Base-by-base conservation (phyloP, 257 asterid genomes). In the Primulina tabacum region DNA sequence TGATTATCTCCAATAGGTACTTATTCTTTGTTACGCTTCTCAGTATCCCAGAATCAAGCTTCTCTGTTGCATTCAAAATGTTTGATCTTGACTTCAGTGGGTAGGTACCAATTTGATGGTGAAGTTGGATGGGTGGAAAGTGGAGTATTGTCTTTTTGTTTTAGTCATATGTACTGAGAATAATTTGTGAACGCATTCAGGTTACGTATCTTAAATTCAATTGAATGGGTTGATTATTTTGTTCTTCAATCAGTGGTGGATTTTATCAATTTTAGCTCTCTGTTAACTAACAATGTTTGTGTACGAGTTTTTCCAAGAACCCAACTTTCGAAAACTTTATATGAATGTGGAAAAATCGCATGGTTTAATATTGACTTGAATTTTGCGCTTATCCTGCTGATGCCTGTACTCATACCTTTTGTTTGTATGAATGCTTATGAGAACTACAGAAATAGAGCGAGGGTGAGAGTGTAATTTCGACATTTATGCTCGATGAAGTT, bases 31-130 rank as follows among this genome's bases (percentile, higher is more conserved):
- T 92, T 43, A 89, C 96, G 30, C 83, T 92, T 72, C 95, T 92
- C 74, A 82, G 98, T 73, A 86, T 92, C 77, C 98, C 98, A 6
- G 98, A 89, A 80, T 83, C 95, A 72, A 88, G 96, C 82, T 92
- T 86, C 76, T 92, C 95, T 2, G 94, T 89, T 84, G 88, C 95
- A 69, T 92, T 92, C 87, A 89, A 89, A 85, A 92, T 92, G 96
- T 92, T 92, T 82, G 98, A 92, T 73, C 92, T 81, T 62, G 95
- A 89, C 81, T 80, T 88, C 79, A 83, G 81, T 58, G 88, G 89
- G 98, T 92, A 81, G 38, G 90, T 78, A 56, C 65, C 71, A 63
- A 14, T 75, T 63, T 74, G 47, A 74, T 9, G 29, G 77, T 78
- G 58, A 38, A 70, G 21, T 59, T 77, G 38, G 67, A 38, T 79